phyloP scores from a whole-genome alignment of 768 basidiomycete species.

The Kwoniella bestiolae region DNA sequence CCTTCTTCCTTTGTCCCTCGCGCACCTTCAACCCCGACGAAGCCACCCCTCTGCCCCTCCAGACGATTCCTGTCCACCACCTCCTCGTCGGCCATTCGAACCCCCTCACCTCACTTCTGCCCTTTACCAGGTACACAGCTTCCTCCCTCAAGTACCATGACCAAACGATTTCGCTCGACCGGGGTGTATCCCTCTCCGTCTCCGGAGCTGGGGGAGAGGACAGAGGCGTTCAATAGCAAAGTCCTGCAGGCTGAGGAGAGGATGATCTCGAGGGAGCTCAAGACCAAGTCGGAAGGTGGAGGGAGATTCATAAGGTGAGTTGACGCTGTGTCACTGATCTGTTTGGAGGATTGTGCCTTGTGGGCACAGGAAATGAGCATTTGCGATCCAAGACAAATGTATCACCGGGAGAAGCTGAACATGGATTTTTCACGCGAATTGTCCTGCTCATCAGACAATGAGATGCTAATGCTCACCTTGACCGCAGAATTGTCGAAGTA shows the following conservation, averaged over 20 bases:
- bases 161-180: constrained; percentile 3
- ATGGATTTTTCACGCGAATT: too few species aligned
- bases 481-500: constrained; percentile 79
- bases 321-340: too few species aligned
- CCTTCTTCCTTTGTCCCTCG: not conserved
- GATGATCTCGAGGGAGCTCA: constrained; percentile 22
- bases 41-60: not conserved
- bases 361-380: not conserved
- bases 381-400: not conserved
- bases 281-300: constrained; percentile 9
- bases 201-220: constrained; percentile 3
- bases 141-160: constrained; percentile 1
- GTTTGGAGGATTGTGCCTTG: not conserved
- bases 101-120: constrained; percentile 6
- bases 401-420: too few species aligned
- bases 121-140: not conserved
- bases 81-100: not conserved
- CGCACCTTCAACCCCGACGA: not conserved
- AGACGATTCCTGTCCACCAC: not conserved
- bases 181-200: constrained; percentile 14
- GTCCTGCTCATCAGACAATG: too few species aligned
- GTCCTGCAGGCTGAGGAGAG: constrained; percentile 14
- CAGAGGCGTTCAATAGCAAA: constrained; percentile 4
- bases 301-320: constrained; percentile 19
- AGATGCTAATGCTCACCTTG: not conserved